Percentiles rank a stretch among this genome's conserved stretches.
Evolutionary conservation across 2,329 filamentous ascomycete genomes (phyloP).

Genomic region (Colletotrichum scovillei): DNA sequence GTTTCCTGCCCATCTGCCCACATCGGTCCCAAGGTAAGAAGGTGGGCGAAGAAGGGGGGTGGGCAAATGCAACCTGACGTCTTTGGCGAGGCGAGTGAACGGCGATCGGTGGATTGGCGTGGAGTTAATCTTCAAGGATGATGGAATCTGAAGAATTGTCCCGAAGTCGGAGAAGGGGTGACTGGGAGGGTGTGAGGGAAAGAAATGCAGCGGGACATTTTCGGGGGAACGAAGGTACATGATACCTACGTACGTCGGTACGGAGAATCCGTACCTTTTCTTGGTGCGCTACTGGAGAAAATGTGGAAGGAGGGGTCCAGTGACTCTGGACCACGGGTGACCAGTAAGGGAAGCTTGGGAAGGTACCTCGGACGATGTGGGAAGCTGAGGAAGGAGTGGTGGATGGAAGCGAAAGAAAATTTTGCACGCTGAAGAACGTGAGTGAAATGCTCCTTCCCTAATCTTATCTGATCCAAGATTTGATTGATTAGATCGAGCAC

Average conservation of each 20-base stretch:
- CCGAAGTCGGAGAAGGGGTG: not conserved
- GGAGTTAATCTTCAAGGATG: conserved; percentile 2
- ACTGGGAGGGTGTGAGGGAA: not conserved
- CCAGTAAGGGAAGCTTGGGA: no score
- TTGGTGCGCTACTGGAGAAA: conserved; percentile 5
- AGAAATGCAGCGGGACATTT: not conserved
- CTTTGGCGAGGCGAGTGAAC: conserved; percentile 11
- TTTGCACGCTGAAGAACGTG: conserved; percentile 14
- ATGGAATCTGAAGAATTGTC: not conserved
- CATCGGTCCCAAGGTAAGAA: not conserved
- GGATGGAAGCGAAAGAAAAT: not conserved
- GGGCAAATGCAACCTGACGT: conserved; percentile 29
- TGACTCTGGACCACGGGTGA: not conserved
- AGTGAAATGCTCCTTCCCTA: conserved; percentile 18
- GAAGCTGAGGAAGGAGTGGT: not conserved
- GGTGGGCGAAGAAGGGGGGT: conserved; percentile 5
- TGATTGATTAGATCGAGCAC: conserved; percentile 36
- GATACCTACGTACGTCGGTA: no score
- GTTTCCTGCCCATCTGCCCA: not conserved
- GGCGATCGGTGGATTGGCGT: conserved; percentile 12
- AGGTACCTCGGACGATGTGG: not conserved
- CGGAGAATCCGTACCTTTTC: no score
- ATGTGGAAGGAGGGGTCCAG: conserved; percentile 7
- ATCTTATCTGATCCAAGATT: conserved; percentile 37
- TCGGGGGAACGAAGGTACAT: not conserved